Percentiles rank a stretch among this genome's conserved stretches.
These are phyloP conservation scores for Crithidia thermophila DNA, from an alignment of 208 protist species.

Conservation along the genomic window DNA sequence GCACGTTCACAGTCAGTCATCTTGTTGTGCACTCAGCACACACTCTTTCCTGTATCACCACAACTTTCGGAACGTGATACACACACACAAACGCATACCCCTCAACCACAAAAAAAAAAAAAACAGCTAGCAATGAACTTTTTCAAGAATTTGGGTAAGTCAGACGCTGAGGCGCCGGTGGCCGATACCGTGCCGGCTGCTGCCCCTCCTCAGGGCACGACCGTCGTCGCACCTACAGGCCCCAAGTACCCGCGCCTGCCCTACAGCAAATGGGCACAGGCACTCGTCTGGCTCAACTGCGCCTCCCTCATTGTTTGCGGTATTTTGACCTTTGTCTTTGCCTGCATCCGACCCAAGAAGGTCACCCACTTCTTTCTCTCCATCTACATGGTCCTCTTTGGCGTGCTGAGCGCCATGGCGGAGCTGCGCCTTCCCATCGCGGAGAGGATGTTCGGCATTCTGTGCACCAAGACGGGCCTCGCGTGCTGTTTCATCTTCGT, in stretches of 20 bases:
- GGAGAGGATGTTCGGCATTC: constrained; percentile 36
- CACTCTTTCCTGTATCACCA: too few species aligned
- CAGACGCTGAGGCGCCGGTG: background rate
- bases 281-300: constrained; percentile 40
- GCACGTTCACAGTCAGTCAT: too few species aligned
- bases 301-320: constrained; percentile 41
- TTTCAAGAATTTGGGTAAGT: constrained; percentile 3
- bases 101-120: too few species aligned
- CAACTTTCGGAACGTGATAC: too few species aligned
- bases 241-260: constrained; percentile 21
- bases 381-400: constrained; percentile 51
- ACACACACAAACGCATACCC: background rate
- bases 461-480: constrained; percentile 36
- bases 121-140: constrained; percentile 13
- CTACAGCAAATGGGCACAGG: constrained; percentile 19
- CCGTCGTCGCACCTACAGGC: background rate
- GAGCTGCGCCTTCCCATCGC: constrained; percentile 38
- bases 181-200: background rate
- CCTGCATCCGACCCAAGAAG: constrained; percentile 23
- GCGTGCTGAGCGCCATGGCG: constrained; percentile 29
- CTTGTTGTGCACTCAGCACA: too few species aligned
- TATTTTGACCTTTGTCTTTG: constrained; percentile 33
- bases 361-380: constrained; percentile 34
- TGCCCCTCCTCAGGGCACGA: background rate
- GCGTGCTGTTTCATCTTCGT: constrained; percentile 53